phyloP scores from a whole-genome alignment of 805 yeast genomes.

The Wickerhamomyces tratensis region DNA sequence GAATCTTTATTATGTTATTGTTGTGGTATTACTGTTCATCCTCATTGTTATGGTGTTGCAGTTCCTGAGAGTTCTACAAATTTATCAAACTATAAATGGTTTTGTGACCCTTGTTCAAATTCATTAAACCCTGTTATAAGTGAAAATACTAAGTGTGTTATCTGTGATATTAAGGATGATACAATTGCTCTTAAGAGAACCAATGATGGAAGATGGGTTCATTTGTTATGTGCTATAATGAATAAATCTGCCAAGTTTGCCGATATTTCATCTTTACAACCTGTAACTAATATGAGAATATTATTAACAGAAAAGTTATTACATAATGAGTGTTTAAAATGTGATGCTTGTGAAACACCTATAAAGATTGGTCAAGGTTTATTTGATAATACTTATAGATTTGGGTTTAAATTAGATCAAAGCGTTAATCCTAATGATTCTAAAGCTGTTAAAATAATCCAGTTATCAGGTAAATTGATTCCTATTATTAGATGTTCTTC shows the following conservation, averaged over 20 bases:
- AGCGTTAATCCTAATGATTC: constrained; percentile 12
- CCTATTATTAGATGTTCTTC: constrained; percentile 35
- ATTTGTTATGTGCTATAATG: constrained; percentile 61
- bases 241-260: constrained; percentile 35
- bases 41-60: constrained; percentile 54
- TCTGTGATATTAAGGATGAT: constrained; percentile 35
- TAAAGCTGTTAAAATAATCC: constrained; percentile 12
- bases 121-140: constrained; percentile 50
- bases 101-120: constrained; percentile 73
- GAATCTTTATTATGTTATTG: constrained; percentile 44
- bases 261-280: constrained; percentile 32
- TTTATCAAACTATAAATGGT: constrained; percentile 41
- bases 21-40: constrained; percentile 67
- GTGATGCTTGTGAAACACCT: constrained; percentile 54
- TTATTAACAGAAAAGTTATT: constrained; percentile 18
- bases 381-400: constrained; percentile 31
- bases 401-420: constrained; percentile 38
- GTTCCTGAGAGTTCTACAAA: constrained; percentile 8
- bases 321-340: constrained; percentile 23
- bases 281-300: constrained; percentile 29
- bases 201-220: constrained; percentile 64
- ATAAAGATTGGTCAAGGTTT: constrained; percentile 30
- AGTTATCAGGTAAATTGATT: constrained; percentile 26
- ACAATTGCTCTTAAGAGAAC: constrained; percentile 49
- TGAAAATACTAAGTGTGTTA: constrained; percentile 48